phyloP scores from a whole-genome alignment of 495 filamentous ascomycete species.

The Penicillium daleae region DNA sequence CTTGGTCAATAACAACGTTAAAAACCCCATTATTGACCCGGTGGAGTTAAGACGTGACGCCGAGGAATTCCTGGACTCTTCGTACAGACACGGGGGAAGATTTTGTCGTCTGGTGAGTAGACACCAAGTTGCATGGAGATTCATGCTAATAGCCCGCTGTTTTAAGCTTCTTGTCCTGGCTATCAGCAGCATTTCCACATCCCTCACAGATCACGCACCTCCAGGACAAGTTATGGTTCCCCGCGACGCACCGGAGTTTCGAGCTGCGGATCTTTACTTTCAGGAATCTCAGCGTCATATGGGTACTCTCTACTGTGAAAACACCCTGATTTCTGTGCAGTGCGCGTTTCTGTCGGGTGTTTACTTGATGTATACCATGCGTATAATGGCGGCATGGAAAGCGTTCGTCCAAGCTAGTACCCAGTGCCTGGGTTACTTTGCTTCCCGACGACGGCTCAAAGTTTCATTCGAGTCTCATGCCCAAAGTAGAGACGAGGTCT shows the following conservation, averaged over 20 bases:
- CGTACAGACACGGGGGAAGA: not conserved
- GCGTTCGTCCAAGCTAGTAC: not conserved
- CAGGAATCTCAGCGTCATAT: not conserved
- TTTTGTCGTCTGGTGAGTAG: not conserved
- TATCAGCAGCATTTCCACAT: slow-evolving; percentile 4
- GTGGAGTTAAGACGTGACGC: not conserved
- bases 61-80: not conserved
- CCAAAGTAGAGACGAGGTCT: not conserved
- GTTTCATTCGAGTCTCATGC: not conserved
- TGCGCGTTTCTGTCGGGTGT: not conserved
- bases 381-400: slow-evolving; percentile 1
- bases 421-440: slow-evolving; percentile 2
- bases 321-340: not conserved
- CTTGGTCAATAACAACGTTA: slow-evolving; percentile 1
- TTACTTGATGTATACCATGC: slow-evolving; percentile 6
- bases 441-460: not conserved
- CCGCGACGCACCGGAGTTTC: not conserved
- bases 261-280: not conserved
- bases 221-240: not conserved
- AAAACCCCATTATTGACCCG: slow-evolving; percentile 1
- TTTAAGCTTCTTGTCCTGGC: slow-evolving; percentile 4
- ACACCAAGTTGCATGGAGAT: not conserved
- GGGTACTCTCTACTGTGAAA: not conserved
- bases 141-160: not conserved
- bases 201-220: not conserved